phyloP scores from a whole-genome alignment of 495 filamentous ascomycete genomes.

The Penicillium cinerascens region DNA sequence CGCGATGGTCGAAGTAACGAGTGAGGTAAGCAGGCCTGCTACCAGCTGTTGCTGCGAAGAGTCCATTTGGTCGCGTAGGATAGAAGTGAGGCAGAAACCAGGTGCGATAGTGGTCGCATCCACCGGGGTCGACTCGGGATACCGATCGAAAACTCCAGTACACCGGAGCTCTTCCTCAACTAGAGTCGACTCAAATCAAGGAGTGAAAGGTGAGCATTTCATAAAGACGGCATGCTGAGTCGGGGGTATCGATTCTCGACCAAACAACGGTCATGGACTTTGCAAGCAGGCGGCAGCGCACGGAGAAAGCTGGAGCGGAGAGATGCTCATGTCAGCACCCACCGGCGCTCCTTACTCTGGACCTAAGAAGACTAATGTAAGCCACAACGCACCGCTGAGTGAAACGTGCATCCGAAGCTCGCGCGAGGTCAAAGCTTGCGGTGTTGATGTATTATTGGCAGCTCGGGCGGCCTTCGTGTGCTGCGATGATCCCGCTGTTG shows the following conservation, averaged over 20 bases:
- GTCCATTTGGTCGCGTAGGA: conserved; percentile 15
- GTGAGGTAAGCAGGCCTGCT: conserved; percentile 27
- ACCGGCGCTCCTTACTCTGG: conserved; percentile 10
- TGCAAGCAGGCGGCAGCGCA: conserved; percentile 11
- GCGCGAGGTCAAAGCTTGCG: conserved; percentile 16
- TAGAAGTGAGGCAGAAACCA: background rate
- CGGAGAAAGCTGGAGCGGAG: conserved; percentile 20
- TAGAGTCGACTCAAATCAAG: conserved; percentile 10
- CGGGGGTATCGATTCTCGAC: background rate
- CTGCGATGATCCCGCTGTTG: conserved; percentile 10
- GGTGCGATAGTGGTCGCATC: background rate
- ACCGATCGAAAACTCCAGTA: conserved; percentile 8
- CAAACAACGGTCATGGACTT: conserved; percentile 8
- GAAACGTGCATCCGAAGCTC: background rate
- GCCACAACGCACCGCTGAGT: background rate
- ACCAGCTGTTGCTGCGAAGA: conserved; percentile 16
- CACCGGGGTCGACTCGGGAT: conserved; percentile 1
- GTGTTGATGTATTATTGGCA: conserved; percentile 8
- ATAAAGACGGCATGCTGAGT: conserved; percentile 19
- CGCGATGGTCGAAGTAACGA: conserved; percentile 25
- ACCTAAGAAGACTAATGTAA: background rate
- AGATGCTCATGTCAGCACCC: conserved; percentile 27
- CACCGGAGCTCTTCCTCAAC: conserved; percentile 11
- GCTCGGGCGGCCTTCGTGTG: background rate
- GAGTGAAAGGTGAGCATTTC: conserved; percentile 14